Evolutionary conservation across 129 eudicot species (phyloP), one percentile per base, ranked within the genome.

Genomic region (Oenanthe sinensis): DNA sequence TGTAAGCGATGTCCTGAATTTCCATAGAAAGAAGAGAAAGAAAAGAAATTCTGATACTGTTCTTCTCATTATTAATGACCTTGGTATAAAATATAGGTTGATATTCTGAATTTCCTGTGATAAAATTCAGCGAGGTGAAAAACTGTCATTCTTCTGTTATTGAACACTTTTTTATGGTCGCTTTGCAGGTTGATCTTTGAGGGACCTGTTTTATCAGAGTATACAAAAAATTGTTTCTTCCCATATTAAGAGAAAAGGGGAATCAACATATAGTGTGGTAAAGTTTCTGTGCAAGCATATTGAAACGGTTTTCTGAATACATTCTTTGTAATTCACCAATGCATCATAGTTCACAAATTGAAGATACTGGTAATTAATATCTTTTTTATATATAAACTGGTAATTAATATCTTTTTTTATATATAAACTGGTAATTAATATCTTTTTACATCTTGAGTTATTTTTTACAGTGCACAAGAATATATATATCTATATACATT

Each of bases 171-270:
- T 71, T 17, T 12, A 20, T 40, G 45, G 30, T 37, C 28, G 4
- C 19, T 71, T 15, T 22, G 75, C 50, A 71, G 75, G 75, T 40
- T 40, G 46, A 20, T 71, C 26, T 71, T 39, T 40, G 12, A 39
- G 48, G 47, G 24, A 40, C 30, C 8, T 36, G 9, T 71, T 36
- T 37, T 33, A 69, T 70, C 75, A 2, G 49, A 71, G 30, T 30
- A 20, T 42, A 71, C 24, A 71, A 8, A 71, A 30, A 3, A 13
- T 39, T 6, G 26, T 8, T 39, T 39, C 48, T 39, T 71, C 75
- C 48, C 75, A 71, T 71, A 26, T 65, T n/a, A 20, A 60, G 71
- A 65, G 40, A 65, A 26, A 24, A n/a, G n/a, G 71, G 40, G 71
- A 28, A 0, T 54, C 63, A 54, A 22, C 65, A 20, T 30, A 58